Percentiles rank a stretch among this genome's conserved stretches.
Conservation (phyloP, 495 filamentous ascomycete genomes). For the Aspergillus nanangensis region DNA sequence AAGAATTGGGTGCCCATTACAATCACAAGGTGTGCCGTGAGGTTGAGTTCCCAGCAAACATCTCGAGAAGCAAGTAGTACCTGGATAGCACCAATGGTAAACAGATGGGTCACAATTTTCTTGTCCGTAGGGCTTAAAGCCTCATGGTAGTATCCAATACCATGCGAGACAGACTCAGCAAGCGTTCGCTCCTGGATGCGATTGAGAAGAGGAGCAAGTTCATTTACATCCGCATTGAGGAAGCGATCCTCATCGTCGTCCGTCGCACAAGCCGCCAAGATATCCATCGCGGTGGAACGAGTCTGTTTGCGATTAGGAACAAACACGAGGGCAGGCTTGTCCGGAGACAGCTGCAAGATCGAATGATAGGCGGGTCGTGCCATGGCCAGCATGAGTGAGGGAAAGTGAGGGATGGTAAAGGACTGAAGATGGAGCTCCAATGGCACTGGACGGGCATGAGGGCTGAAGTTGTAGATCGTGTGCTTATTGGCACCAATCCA, state of each 20-base stretch:
- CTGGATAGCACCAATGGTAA: constrained; percentile 87
- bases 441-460: constrained; percentile 78
- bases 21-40: constrained; percentile 82
- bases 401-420: constrained; percentile 94
- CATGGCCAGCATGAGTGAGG: constrained; percentile 97
- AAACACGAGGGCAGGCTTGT: constrained; percentile 88
- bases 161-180: constrained; percentile 87
- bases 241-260: constrained; percentile 95
- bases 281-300: constrained; percentile 81
- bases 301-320: constrained; percentile 91
- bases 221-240: constrained; percentile 71
- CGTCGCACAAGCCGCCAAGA: constrained; percentile 76
- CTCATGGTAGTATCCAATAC: constrained; percentile 97
- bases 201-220: constrained; percentile 76
- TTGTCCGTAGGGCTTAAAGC: constrained; percentile 85
- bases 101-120: constrained; percentile 87
- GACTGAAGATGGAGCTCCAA: constrained; percentile 94
- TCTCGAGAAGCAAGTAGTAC: constrained; percentile 90
- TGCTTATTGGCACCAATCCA: constrained; percentile 99
- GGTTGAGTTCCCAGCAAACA: constrained; percentile 92
- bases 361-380: constrained; percentile 86
- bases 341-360: constrained; percentile 75
- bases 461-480: constrained; percentile 97
- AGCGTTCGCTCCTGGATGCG: constrained; percentile 81
- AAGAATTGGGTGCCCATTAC: constrained; percentile 99